Evolutionary conservation across 208 protist species (phyloP).

Genomic region (Zelonia costaricensis): DNA sequence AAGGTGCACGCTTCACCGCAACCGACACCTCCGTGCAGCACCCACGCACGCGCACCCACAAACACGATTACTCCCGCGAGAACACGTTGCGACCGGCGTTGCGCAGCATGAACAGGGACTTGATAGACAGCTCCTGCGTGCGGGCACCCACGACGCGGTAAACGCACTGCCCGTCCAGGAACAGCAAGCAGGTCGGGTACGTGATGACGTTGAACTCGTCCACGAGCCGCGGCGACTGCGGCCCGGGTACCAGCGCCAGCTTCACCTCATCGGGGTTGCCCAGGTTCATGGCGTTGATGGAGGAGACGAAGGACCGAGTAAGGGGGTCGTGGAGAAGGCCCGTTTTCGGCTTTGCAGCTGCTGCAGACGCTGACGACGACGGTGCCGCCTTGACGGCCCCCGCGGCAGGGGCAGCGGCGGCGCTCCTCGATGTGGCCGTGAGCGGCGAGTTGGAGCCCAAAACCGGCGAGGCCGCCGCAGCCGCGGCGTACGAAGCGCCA

Average conservation of each 20-base stretch:
- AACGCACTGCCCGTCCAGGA: conserved; percentile 70
- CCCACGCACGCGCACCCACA: neutral
- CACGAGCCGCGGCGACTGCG: conserved; percentile 55
- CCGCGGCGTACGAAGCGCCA: conserved; percentile 21
- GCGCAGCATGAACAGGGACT: conserved; percentile 81
- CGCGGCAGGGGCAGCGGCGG: too few relatives aligned
- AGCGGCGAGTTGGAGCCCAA: too few relatives aligned
- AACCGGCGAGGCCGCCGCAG: neutral
- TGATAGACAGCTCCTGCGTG: conserved; percentile 76
- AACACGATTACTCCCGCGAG: conserved; percentile 41
- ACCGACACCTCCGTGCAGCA: too few relatives aligned
- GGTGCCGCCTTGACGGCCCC: too few relatives aligned
- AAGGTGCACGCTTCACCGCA: too few relatives aligned
- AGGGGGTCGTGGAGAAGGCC: conserved; percentile 52
- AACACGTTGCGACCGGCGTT: conserved; percentile 76
- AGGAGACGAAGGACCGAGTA: conserved; percentile 76
- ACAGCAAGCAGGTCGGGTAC: conserved; percentile 75
- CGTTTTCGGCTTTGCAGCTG: conserved; percentile 4
- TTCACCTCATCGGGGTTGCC: conserved; percentile 78
- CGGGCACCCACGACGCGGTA: conserved; percentile 68
- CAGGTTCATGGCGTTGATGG: conserved; percentile 77
- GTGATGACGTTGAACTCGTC: conserved; percentile 76
- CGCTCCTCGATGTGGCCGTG: too few relatives aligned
- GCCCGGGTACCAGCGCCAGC: conserved; percentile 74
- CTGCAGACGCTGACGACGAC: neutral